Evolutionary conservation across 1,284 basidiomycete genomes (phyloP), one percentile per base, ranked within the genome.

Genomic region (Retiboletus flavoniger): DNA sequence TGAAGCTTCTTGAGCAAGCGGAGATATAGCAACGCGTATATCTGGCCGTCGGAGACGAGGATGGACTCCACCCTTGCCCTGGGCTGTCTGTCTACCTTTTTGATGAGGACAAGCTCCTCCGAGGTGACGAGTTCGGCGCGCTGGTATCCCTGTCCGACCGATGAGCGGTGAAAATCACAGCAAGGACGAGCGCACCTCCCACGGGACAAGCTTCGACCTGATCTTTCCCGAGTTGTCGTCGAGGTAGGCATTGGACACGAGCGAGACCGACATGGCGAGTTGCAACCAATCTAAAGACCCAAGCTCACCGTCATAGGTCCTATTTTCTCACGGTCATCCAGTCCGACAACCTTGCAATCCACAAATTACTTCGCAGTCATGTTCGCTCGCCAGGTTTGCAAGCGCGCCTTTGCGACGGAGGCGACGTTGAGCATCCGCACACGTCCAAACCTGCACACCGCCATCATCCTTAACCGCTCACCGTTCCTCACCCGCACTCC

Each of bases 1-100:
- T 91, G 89, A 26, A 98, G 82, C 74, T 97, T 98, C 78, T 93
- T 91, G 67, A 99, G 83, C 21, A 99, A 81, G 57, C 87, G 85
- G 42, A 98, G 85, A 73, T 95, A 98, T 32, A 99, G 80, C n/a
- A 84, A 78, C 11, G 93, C 91, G 70, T 97, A 98, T 58, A 83
- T 79, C 58, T 81, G 80, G 43, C 90, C 91, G 69, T 95, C 90
- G 0, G 87, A 88, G 6, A 90, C 77, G 50, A 93, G 80, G 14
- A 91, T 75, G 5, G 85, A 82, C 61, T 93, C 85, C 21, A 83
- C 82, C 76, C 88, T 92, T 14, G 81, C 74, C 60, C 77, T 80
- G 10, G 90, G 80, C 69, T 95, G 90, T 62, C 89, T 84, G 71
- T 93, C 91, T 31, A 96, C 87, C 64, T 84, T 90, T 79, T 95